Conservation (phyloP, 352 stramenopile genomes). For the Globisporangium polare region DNA sequence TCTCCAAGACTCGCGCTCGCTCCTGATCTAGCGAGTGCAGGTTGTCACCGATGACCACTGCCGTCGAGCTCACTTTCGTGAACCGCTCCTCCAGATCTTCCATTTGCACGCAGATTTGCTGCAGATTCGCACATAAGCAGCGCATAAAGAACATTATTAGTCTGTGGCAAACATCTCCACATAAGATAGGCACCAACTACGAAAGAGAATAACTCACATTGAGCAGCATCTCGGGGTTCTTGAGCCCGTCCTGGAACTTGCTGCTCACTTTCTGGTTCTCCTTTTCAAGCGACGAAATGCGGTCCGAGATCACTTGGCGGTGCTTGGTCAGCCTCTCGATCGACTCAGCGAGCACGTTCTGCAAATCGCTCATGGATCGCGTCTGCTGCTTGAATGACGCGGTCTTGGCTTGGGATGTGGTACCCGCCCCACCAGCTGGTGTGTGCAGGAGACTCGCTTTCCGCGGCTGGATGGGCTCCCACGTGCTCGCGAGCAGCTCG, state of each 20-base stretch:
- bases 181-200: not conserved
- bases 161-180: no score
- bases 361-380: constrained; percentile 59
- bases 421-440: not conserved
- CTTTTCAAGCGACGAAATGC: constrained; percentile 57
- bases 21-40: constrained; percentile 64
- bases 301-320: constrained; percentile 47
- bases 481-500: constrained; percentile 62
- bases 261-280: constrained; percentile 50
- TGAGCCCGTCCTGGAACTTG: constrained; percentile 65
- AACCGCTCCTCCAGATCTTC: constrained; percentile 83
- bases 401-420: constrained; percentile 7
- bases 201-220: constrained; percentile 24
- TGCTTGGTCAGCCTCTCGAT: constrained; percentile 61
- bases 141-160: no score
- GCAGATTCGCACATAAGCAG: constrained; percentile 14
- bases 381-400: constrained; percentile 57
- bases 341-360: constrained; percentile 48
- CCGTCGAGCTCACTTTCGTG: constrained; percentile 82
- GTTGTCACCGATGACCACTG: constrained; percentile 68
- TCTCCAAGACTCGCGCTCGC: constrained; percentile 61
- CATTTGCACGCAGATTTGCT: constrained; percentile 77
- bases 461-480: constrained; percentile 24
- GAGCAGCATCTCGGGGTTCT: constrained; percentile 53
- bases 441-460: constrained; percentile 12